phyloP scores from a whole-genome alignment of 2,329 filamentous ascomycete genomes.

The Diaporthe eres region DNA sequence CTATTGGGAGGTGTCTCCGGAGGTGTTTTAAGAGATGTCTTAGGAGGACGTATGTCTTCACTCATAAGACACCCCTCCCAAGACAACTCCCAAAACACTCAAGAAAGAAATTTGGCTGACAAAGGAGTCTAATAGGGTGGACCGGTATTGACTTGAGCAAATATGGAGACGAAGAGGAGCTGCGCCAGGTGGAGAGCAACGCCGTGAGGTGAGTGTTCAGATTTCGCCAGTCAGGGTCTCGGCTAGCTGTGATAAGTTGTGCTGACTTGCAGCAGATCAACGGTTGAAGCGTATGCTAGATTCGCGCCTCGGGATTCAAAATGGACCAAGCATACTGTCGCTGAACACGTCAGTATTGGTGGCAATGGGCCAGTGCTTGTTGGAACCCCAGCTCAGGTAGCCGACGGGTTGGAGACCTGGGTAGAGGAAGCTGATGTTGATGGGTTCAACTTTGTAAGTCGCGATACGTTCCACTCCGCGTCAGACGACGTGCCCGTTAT shows the following conservation, averaged over 20 bases:
- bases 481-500: not conserved
- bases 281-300: slow-evolving; percentile 43
- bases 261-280: slow-evolving; percentile 38
- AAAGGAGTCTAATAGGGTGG: slow-evolving; percentile 65
- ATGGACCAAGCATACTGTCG: slow-evolving; percentile 81
- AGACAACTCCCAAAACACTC: too few species aligned
- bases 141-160: slow-evolving; percentile 68
- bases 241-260: too few species aligned
- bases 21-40: too few species aligned
- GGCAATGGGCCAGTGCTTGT: slow-evolving; percentile 76
- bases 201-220: slow-evolving; percentile 53
- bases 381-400: slow-evolving; percentile 75
- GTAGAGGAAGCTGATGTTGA: slow-evolving; percentile 78
- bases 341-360: slow-evolving; percentile 76
- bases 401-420: slow-evolving; percentile 78
- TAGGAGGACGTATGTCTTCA: too few species aligned
- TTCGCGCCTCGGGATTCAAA: slow-evolving; percentile 56
- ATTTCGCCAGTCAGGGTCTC: not conserved
- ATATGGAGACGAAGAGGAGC: slow-evolving; percentile 57
- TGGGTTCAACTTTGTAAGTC: slow-evolving; percentile 76
- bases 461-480: not conserved
- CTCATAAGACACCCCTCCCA: too few species aligned
- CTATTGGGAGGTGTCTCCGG: too few species aligned
- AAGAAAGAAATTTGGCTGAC: too few species aligned
- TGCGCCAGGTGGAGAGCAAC: slow-evolving; percentile 57